Evolutionary conservation across 2,329 filamentous ascomycete genomes (phyloP).

Genomic region (Aureobasidium zeae): DNA sequence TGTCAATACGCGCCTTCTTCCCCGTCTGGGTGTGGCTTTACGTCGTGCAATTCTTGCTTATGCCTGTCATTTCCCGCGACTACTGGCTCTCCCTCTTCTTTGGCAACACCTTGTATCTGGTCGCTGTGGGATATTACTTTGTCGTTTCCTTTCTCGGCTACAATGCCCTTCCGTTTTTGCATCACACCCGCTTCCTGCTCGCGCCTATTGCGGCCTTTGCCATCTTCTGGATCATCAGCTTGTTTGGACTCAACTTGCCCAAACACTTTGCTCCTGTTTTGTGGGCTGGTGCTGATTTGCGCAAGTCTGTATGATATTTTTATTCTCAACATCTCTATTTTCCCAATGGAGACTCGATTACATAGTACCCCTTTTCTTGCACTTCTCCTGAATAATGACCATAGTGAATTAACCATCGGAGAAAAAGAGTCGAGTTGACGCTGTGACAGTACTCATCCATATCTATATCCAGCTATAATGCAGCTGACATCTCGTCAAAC

Average conservation of each 20-base stretch:
- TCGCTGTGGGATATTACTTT: constrained; percentile 57
- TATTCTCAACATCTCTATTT: too few species aligned
- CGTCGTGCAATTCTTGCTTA: constrained; percentile 57
- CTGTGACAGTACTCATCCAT: too few species aligned
- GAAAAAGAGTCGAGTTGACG: too few species aligned
- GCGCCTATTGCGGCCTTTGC: constrained; percentile 51
- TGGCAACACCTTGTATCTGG: constrained; percentile 57
- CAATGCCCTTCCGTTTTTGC: constrained; percentile 58
- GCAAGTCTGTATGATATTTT: constrained; percentile 21
- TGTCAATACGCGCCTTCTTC: constrained; percentile 58
- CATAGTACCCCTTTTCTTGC: too few species aligned
- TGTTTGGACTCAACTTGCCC: constrained; percentile 44
- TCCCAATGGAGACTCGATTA: too few species aligned
- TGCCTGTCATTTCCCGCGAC: constrained; percentile 49
- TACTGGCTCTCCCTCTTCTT: constrained; percentile 51
- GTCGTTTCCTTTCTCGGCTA: constrained; percentile 62
- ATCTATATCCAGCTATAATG: too few species aligned
- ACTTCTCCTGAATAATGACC: too few species aligned
- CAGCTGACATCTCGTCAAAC: too few species aligned
- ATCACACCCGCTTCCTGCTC: constrained; percentile 57
- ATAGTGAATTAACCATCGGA: too few species aligned
- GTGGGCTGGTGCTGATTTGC: constrained; percentile 39
- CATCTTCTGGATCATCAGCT: constrained; percentile 48
- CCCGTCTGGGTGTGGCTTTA: constrained; percentile 59
- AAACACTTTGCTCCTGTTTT: constrained; percentile 43